These are phyloP conservation scores for Phytophthora pinifolia DNA, from an alignment of 352 stramenopile species.

Conservation along the genomic window DNA sequence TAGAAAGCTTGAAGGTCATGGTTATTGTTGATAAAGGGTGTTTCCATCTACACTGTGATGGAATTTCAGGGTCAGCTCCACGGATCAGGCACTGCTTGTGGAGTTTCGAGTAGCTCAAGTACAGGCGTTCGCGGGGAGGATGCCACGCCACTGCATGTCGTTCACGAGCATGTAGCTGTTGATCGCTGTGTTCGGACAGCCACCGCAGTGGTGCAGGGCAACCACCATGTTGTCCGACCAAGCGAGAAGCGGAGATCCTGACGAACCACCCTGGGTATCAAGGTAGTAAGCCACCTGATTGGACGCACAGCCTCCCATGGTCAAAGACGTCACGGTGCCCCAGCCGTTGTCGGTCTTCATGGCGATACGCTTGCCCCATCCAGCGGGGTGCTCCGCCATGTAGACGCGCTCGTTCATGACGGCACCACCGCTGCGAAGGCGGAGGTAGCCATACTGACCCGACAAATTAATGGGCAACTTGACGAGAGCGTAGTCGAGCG, in stretches of 20 bases:
- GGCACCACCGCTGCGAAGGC: constrained; percentile 48
- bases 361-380: constrained; percentile 70
- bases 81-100: no score
- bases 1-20: no score
- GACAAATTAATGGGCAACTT: constrained; percentile 58
- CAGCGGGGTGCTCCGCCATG: constrained; percentile 59
- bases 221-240: constrained; percentile 61
- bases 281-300: constrained; percentile 71
- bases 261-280: constrained; percentile 74
- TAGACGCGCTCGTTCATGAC: constrained; percentile 56
- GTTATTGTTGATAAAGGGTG: no score
- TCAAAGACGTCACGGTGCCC: constrained; percentile 50
- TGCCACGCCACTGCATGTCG: constrained; percentile 39
- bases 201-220: constrained; percentile 73
- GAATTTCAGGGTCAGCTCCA: no score
- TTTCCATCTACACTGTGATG: no score
- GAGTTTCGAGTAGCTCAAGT: constrained; percentile 26
- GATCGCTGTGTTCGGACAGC: constrained; percentile 74
- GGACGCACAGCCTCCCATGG: constrained; percentile 36
- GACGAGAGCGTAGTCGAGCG: constrained; percentile 70
- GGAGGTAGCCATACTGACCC: constrained; percentile 53
- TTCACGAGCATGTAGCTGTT: constrained; percentile 61
- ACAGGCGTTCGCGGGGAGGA: constrained; percentile 44
- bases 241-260: constrained; percentile 68
- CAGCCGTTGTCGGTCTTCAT: constrained; percentile 46